Percentiles rank a stretch among this genome's conserved stretches.
phyloP scores from a whole-genome alignment of 306 rosid species.

The Malus orientalis region DNA sequence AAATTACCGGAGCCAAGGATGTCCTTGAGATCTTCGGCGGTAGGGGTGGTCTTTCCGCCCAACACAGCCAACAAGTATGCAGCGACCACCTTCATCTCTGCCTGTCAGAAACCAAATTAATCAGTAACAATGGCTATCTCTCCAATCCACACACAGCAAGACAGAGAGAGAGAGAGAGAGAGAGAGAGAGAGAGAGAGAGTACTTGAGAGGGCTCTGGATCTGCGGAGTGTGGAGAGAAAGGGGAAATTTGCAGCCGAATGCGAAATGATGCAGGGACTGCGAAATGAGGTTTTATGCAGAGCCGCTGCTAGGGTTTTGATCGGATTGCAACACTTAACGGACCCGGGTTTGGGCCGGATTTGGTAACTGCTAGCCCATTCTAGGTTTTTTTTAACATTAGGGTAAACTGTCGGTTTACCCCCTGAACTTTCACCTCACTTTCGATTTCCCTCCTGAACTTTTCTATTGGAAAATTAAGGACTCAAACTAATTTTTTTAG shows the following conservation, averaged over 20 bases:
- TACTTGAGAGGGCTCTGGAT: conserved; percentile 6
- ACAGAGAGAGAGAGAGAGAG: neutral
- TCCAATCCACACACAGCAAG: neutral
- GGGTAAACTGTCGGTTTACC: too few species aligned
- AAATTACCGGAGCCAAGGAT: conserved; percentile 34
- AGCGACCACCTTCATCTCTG: conserved; percentile 36
- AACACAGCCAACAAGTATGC: conserved; percentile 39
- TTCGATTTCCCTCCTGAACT: too few species aligned
- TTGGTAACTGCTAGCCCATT: neutral
- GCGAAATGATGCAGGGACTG: neutral
- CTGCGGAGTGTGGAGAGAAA: neutral
- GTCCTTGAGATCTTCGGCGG: conserved; percentile 27
- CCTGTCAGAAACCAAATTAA: neutral
- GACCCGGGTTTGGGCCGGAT: neutral
- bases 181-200: neutral
- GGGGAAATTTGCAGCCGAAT: neutral
- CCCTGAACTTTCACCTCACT: too few species aligned
- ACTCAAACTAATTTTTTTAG: too few species aligned
- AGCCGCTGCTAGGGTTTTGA: neutral
- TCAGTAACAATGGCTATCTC: neutral
- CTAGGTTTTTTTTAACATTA: neutral
- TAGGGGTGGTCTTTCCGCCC: conserved; percentile 42
- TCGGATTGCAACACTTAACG: neutral
- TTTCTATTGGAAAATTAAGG: too few species aligned
- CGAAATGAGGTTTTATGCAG: neutral